These are phyloP conservation scores for Fusarium staphyleae DNA, from an alignment of 2,329 filamentous ascomycete species.

Conservation along the genomic window DNA sequence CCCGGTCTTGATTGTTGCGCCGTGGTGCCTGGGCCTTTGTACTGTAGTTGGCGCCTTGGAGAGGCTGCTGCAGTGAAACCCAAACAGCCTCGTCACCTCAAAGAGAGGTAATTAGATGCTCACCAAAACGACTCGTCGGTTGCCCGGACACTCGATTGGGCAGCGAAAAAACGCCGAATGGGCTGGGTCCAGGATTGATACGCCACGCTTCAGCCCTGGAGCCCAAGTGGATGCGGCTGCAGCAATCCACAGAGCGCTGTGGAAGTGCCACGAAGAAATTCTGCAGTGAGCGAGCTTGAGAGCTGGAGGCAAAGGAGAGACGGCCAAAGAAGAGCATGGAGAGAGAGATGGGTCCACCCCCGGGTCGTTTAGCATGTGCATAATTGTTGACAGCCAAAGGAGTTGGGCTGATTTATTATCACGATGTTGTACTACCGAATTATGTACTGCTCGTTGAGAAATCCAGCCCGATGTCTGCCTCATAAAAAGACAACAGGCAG, in stretches of 20 bases:
- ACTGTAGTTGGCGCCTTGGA: too few species aligned
- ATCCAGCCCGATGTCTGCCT: conserved; percentile 6
- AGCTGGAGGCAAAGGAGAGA: conserved; percentile 14
- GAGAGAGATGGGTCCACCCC: conserved; percentile 20
- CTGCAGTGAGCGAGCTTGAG: neutral
- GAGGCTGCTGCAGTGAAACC: conserved; percentile 23
- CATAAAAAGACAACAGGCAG: too few species aligned
- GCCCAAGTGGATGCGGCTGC: conserved; percentile 29
- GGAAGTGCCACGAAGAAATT: conserved; percentile 37
- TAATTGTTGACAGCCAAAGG: conserved; percentile 14
- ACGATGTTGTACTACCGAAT: too few species aligned
- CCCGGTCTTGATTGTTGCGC: too few species aligned
- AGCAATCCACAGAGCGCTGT: conserved; percentile 30
- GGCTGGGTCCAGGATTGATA: conserved; percentile 3
- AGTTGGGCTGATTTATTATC: neutral
- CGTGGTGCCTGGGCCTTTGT: too few species aligned
- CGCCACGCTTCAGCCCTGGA: conserved; percentile 31
- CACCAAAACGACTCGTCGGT: neutral
- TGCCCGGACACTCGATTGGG: conserved; percentile 18
- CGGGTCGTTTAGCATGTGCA: conserved; percentile 11
- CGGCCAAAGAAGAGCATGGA: conserved; percentile 24
- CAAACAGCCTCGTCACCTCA: neutral
- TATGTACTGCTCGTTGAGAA: too few species aligned
- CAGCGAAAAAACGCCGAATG: conserved; percentile 11
- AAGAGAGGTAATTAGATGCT: neutral